A percentile compares a stretch with the other conserved stretches of the same genome.
These are phyloP conservation scores for Sordaria brevicollis DNA, from an alignment of 495 filamentous ascomycete species.

Conservation along the genomic window DNA sequence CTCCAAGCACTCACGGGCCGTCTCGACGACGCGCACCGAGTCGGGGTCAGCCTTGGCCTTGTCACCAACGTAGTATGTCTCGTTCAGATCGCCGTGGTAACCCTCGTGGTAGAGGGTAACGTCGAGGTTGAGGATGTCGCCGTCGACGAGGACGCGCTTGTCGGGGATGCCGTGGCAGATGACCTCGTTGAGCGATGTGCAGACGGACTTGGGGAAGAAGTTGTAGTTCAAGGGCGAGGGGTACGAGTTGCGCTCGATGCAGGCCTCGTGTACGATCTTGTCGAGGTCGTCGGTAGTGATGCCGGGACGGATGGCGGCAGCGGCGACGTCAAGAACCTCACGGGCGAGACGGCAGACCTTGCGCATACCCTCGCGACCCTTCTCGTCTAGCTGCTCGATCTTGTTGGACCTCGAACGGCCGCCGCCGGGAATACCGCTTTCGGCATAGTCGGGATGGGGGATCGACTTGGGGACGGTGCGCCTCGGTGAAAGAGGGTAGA, in stretches of 20 bases:
- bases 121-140: conserved; percentile 85
- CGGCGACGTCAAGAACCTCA: conserved; percentile 90
- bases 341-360: conserved; percentile 81
- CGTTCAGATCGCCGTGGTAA: conserved; percentile 83
- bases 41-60: conserved; percentile 64
- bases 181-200: conserved; percentile 90
- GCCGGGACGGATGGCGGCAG: conserved; percentile 67
- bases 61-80: conserved; percentile 84
- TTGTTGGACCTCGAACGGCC: conserved; percentile 69
- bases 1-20: conserved; percentile 70
- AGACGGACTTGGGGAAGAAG: conserved; percentile 95
- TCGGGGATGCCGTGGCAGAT: conserved; percentile 94
- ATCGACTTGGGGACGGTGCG: conserved; percentile 74
- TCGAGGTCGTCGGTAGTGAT: conserved; percentile 96
- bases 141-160: conserved; percentile 63
- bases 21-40: conserved; percentile 75
- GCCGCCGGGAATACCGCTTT: conserved; percentile 70
- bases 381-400: conserved; percentile 67
- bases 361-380: conserved; percentile 77
- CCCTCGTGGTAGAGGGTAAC: conserved; percentile 80
- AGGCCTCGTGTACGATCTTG: conserved; percentile 91
- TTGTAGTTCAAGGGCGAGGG: conserved; percentile 94
- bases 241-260: conserved; percentile 90
- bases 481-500: conserved; percentile 74
- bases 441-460: conserved; percentile 72